Base-by-base conservation (phyloP, 2,329 filamentous ascomycete species). In the Emmonsia crescens region DNA sequence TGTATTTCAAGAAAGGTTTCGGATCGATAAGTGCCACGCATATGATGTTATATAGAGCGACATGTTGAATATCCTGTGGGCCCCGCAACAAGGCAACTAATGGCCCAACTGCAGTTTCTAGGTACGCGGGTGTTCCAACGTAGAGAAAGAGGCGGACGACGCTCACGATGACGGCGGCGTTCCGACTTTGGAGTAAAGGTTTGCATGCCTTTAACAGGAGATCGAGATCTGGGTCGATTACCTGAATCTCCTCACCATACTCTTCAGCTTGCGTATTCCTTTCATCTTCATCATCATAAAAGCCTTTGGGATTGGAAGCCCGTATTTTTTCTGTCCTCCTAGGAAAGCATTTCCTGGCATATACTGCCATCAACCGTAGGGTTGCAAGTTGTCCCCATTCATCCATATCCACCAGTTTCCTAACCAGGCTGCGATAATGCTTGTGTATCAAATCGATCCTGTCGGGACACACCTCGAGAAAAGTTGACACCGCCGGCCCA, bases 371-470 rank as follows among this genome's bases (percentile, higher is more conserved):
- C 66, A 99, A 79, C 46, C 86, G 83, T 67, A 99, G 72, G 2
- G 89, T 89, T 1, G 91, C 88, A 60, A 97, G 75, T 76, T 99
- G 94, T 49, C 91, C 89, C 94, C 94, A 99, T 76, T 99, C 94
- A 71, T 99, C 94, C 94, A 99, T 99, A 72, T 99, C 94, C 29
- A 96, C 91, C 59, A 97, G 78, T 78, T 96, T 96, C 73, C 86
- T 89, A 65, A 96, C 86, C 65, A 99, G 78, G 42, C 84, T 81
- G 58, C 90, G 85, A 76, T 97, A 99, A 72, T 96, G 89, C 66
- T 88, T 86, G 75, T 99, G 94, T 67, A 99, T 86, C 63, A 99
- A 78, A 72, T 96, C 92, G 65, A 96, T 82, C 60, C 89, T 82
- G 19, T 95, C 88, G 0, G 94, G 92, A 67, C 93, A 97, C 33